Conservation (phyloP, 73 alveolate genomes). For the Loxodes magnus region DNA sequence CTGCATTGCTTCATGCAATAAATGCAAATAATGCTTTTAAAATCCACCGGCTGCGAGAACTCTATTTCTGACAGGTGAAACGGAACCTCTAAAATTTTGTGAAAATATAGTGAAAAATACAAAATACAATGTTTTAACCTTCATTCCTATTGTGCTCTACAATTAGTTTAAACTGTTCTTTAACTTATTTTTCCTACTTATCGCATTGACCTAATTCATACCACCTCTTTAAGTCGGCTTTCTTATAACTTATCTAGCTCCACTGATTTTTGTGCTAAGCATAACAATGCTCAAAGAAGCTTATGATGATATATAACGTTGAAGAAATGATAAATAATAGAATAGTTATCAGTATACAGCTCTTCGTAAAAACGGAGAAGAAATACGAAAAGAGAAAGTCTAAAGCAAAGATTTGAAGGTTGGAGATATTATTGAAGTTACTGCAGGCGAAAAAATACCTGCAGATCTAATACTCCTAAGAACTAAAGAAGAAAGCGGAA, state of each 20-base stretch:
- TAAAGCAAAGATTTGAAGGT: constrained; percentile 25
- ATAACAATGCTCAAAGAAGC: constrained; percentile 51
- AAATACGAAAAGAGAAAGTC: constrained; percentile 1
- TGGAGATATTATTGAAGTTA: constrained; percentile 73
- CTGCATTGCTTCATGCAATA: too few species aligned
- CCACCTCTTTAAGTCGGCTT: constrained; percentile 54
- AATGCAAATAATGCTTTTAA: too few species aligned
- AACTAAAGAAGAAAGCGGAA: constrained; percentile 44
- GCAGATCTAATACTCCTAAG: constrained; percentile 71
- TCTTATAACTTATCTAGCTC: constrained; percentile 27
- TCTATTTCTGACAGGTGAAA: too few species aligned
- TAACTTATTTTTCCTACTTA: constrained; percentile 40
- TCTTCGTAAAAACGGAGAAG: constrained; percentile 34
- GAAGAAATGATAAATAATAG: constrained; percentile 40
- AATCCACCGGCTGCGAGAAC: too few species aligned
- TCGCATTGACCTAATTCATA: constrained; percentile 35
- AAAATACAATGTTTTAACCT: constrained; percentile 39
- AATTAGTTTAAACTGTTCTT: constrained; percentile 44
- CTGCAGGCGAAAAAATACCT: constrained; percentile 69
- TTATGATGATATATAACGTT: constrained; percentile 48
- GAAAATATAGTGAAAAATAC: constrained; percentile 30
- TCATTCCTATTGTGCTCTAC: constrained; percentile 38
- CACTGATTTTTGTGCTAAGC: constrained; percentile 40
- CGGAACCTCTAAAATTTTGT: constrained; percentile 1
- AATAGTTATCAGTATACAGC: constrained; percentile 14